A percentile compares a stretch with the other conserved stretches of the same genome.
Evolutionary conservation across 1,284 basidiomycete genomes (phyloP).

Genomic region (Tilletia horrida): DNA sequence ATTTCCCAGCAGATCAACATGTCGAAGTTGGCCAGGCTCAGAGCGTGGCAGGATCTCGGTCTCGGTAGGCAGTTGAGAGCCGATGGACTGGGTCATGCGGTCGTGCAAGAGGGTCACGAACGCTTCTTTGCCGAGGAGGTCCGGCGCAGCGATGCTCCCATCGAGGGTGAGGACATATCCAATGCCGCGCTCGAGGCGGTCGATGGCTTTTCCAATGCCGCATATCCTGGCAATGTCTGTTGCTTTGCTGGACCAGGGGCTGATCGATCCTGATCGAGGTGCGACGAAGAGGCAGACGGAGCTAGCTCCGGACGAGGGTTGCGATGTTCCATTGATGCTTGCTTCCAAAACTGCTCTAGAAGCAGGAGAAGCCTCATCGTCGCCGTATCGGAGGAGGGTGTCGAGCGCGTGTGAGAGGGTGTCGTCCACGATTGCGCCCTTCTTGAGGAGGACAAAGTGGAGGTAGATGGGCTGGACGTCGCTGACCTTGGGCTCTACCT

Average conservation of each 20-base stretch:
- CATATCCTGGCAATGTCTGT: conserved; percentile 82
- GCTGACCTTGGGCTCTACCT: conserved; percentile 57
- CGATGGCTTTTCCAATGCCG: conserved; percentile 65
- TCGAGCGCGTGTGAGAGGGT: conserved; percentile 63
- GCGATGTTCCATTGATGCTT: conserved; percentile 21
- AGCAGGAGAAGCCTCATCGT: conserved; percentile 64
- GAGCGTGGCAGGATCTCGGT: conserved; percentile 70
- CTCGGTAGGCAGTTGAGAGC: conserved; percentile 60
- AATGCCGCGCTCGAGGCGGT: conserved; percentile 79
- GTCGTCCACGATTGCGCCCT: conserved; percentile 59
- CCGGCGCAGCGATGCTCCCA: conserved; percentile 22
- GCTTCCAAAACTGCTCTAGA: conserved; percentile 56
- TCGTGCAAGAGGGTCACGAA: conserved; percentile 59
- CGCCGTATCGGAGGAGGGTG: conserved; percentile 81
- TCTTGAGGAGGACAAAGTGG: conserved; percentile 73
- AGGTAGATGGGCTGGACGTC: conserved; percentile 78
- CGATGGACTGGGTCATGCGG: conserved; percentile 85
- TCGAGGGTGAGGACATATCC: conserved; percentile 67
- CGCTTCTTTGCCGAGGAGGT: conserved; percentile 1
- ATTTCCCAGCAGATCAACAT: conserved; percentile 61
- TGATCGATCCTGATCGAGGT: conserved; percentile 61
- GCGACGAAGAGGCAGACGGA: conserved; percentile 42
- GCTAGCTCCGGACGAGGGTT: conserved; percentile 58
- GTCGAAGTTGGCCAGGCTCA: conserved; percentile 68
- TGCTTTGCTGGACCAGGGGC: conserved; percentile 96